These are phyloP conservation scores for Hypoxylon sp. DNA, from an alignment of 2,329 filamentous ascomycete species.

Conservation along the genomic window DNA sequence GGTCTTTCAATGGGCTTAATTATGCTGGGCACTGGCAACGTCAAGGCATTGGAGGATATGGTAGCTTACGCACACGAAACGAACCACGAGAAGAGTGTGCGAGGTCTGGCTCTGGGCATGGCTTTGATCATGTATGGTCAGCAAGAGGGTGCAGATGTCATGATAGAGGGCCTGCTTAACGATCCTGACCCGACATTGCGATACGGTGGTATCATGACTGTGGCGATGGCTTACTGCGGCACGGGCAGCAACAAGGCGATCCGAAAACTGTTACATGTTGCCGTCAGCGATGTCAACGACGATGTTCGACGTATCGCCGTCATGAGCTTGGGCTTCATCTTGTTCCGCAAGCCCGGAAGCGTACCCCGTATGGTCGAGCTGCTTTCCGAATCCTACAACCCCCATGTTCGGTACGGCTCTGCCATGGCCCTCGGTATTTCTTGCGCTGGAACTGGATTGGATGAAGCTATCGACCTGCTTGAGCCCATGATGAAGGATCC, in stretches of 20 bases:
- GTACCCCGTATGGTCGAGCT: slow-evolving; percentile 99
- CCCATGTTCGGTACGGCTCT: slow-evolving; percentile 95
- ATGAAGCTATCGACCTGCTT: slow-evolving; percentile 94
- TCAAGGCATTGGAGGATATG: slow-evolving; percentile 94
- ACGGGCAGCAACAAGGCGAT: slow-evolving; percentile 99
- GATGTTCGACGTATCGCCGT: slow-evolving; percentile 96
- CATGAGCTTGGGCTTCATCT: slow-evolving; percentile 96
- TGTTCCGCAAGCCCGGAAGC: slow-evolving; percentile 96
- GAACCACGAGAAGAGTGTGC: slow-evolving; percentile 98
- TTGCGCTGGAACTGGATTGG: slow-evolving; percentile 92
- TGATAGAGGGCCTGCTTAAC: slow-evolving; percentile 91
- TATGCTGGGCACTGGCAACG: slow-evolving; percentile 97
- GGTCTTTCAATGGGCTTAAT: slow-evolving; percentile 96
- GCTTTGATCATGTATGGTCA: slow-evolving; percentile 97
- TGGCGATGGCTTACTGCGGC: slow-evolving; percentile 95
- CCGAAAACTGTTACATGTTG: slow-evolving; percentile 91
- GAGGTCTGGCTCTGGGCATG: slow-evolving; percentile 95
- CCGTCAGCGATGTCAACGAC: slow-evolving; percentile 97
- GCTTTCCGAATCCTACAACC: slow-evolving; percentile 97
- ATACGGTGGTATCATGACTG: slow-evolving; percentile 98
- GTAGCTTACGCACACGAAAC: slow-evolving; percentile 97
- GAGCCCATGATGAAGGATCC: slow-evolving; percentile 99
- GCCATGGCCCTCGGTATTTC: slow-evolving; percentile 99
- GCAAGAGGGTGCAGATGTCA: slow-evolving; percentile 91
- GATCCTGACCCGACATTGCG: slow-evolving; percentile 93